phyloP scores from a whole-genome alignment of 1,139 yeast genomes.

The Pichia norvegensis region DNA sequence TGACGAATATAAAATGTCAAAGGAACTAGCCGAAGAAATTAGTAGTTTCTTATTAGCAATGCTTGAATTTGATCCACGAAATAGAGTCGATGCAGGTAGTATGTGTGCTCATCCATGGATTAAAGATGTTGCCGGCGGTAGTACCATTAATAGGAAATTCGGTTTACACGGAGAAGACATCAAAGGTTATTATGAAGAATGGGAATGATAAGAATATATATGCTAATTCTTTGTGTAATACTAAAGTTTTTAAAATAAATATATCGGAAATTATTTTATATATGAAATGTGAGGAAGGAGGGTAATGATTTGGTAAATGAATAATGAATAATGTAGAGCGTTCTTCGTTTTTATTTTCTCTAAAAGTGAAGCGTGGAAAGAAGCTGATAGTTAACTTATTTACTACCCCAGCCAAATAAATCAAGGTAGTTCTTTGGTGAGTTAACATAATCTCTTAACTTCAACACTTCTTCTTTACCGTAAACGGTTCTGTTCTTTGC shows the following conservation, averaged over 20 bases:
- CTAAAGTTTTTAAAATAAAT: not conserved
- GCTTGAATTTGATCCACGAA: conserved; percentile 58
- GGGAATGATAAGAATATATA: not conserved
- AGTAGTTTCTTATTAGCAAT: conserved; percentile 58
- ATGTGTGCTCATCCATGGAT: conserved; percentile 71
- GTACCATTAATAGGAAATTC: conserved; percentile 40
- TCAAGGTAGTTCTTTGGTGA: conserved; percentile 28
- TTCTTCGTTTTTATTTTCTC: too few species aligned
- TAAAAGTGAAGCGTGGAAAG: not conserved
- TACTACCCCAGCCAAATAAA: conserved; percentile 20
- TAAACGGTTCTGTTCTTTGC: conserved; percentile 30
- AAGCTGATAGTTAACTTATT: not conserved
- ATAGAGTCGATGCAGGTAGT: conserved; percentile 71
- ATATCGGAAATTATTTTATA: not conserved
- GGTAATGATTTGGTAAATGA: not conserved
- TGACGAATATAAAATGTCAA: conserved; percentile 78
- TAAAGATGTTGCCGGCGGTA: conserved; percentile 41
- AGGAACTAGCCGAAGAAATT: conserved; percentile 65
- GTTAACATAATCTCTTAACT: conserved; percentile 29
- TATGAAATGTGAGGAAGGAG: not conserved
- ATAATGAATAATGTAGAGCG: not conserved
- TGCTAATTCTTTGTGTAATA: not conserved
- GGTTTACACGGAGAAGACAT: conserved; percentile 54
- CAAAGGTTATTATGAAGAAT: conserved; percentile 37
- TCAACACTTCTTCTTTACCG: conserved; percentile 28